phyloP scores from a whole-genome alignment of 208 protist species.

The Naegleria gruberi region DNA sequence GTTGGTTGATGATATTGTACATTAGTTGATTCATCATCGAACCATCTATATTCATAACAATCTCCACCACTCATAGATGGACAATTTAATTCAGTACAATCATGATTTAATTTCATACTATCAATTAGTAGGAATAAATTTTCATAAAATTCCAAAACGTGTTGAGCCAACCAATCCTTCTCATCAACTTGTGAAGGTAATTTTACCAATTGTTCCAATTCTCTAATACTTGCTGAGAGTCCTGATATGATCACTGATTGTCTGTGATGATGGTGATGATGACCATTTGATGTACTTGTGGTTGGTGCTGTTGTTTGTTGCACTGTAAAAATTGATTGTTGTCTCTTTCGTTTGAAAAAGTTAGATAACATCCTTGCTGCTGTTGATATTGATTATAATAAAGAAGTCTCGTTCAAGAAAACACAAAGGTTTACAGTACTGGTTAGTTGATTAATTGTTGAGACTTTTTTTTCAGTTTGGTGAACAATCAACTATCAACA shows the following conservation, averaged over 20 bases:
- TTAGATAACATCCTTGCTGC: background rate
- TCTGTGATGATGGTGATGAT: background rate
- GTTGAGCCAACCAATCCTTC: background rate
- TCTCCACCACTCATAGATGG: constrained; percentile 88
- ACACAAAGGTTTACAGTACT: too few species aligned
- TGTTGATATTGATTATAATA: too few species aligned
- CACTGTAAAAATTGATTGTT: background rate
- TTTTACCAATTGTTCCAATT: background rate
- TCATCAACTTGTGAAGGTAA: background rate
- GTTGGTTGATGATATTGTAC: constrained; percentile 80
- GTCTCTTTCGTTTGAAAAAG: background rate
- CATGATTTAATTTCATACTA: constrained; percentile 75
- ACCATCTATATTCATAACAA: constrained; percentile 93
- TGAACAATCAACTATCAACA: too few species aligned
- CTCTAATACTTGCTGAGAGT: background rate
- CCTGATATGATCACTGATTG: background rate
- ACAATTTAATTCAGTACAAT: constrained; percentile 88
- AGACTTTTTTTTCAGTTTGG: too few species aligned
- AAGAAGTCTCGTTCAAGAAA: too few species aligned
- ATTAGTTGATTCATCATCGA: constrained; percentile 67
- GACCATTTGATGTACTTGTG: background rate
- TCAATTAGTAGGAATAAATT: background rate
- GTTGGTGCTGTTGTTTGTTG: background rate
- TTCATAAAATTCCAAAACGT: background rate
- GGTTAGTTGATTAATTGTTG: too few species aligned